Base-by-base conservation (phyloP, 2,329 filamentous ascomycete species). In the Colletotrichum plurivorum region DNA sequence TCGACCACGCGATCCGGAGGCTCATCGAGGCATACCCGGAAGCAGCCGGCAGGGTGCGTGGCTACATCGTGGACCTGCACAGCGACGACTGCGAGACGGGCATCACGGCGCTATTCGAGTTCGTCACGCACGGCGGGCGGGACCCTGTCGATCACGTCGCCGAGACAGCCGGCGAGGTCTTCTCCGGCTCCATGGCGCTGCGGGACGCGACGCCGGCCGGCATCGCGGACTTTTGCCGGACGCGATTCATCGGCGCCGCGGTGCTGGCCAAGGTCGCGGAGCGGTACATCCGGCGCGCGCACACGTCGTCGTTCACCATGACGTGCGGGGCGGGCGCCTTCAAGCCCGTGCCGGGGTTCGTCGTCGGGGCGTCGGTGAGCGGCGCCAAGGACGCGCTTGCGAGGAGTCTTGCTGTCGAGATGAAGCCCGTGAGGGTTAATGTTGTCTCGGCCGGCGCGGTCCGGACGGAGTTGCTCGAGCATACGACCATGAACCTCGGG, bases 391-490 rank as follows among this genome's bases (percentile, higher is more conserved):
- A 88, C 57, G 83, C 85, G 3, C 82, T 92, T 75, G 81, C 83
- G 2, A 81, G 87, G 2, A 84, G 82, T 3, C 78, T 93, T 41
- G 90, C 90, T 2, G 73, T 92, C 39, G 90, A 93, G 73, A 74
- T 93, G 63, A 85, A 84, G 71, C 91, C 91, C 0, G 78, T 92
- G 9, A 80, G 91, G 2, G 89, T 92, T 27, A 93, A 93, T 74
- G 75, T 85, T 0, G 87, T 93, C 1, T 81, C 78, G 61, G 89
- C 89, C 0, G 91, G 90, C 0, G 79, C 82, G 0, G 81, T 87
- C 0, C 76, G 83, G 46, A 89, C 88, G 6, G 82, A 83, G 49
- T 62, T 86, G 36, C 74, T 77, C 56, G 59, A 73, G 0, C 16
- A 39, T 16, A 9, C 12, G 1, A 48, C 36, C 2, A n/a, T 27